A percentile compares a stretch with the other conserved stretches of the same genome.
Evolutionary conservation across 768 basidiomycete genomes (phyloP).

Genomic region (Leccinellum luteum): DNA sequence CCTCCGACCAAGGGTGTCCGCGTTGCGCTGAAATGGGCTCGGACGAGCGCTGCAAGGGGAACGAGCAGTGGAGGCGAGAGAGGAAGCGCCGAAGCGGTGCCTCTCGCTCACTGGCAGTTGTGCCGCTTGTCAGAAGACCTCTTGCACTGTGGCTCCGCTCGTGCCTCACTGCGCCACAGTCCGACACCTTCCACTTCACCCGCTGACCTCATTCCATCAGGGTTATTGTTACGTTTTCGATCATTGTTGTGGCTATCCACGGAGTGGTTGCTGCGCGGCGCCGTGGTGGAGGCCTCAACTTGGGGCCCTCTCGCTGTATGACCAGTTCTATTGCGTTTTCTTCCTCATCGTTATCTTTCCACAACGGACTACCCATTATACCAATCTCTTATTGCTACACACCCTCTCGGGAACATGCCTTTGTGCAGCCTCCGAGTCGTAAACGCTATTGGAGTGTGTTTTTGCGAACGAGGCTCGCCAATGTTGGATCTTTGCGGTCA

Average conservation of each 20-base stretch:
- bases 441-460: constrained; percentile 8
- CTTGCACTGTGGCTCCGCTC: too few relatives aligned
- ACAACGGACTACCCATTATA: neutral
- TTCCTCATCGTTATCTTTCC: constrained; percentile 6
- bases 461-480: neutral
- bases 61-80: too few relatives aligned
- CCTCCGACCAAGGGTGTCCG: too few relatives aligned
- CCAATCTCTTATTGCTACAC: neutral
- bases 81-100: too few relatives aligned
- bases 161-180: too few relatives aligned
- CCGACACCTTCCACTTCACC: too few relatives aligned
- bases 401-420: too few relatives aligned
- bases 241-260: constrained; percentile 58
- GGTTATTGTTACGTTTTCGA: constrained; percentile 59
- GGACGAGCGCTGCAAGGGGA: too few relatives aligned
- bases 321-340: constrained; percentile 8
- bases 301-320: constrained; percentile 51
- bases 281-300: constrained; percentile 66
- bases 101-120: too few relatives aligned
- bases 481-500: neutral
- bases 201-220: constrained; percentile 38
- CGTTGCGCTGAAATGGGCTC: too few relatives aligned
- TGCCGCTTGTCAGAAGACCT: too few relatives aligned
- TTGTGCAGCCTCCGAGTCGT: neutral
- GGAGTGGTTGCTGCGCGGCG: constrained; percentile 55